phyloP scores from a whole-genome alignment of 225 moss, liverwort and hornwort genomes.

The Physcomitrium patens region DNA sequence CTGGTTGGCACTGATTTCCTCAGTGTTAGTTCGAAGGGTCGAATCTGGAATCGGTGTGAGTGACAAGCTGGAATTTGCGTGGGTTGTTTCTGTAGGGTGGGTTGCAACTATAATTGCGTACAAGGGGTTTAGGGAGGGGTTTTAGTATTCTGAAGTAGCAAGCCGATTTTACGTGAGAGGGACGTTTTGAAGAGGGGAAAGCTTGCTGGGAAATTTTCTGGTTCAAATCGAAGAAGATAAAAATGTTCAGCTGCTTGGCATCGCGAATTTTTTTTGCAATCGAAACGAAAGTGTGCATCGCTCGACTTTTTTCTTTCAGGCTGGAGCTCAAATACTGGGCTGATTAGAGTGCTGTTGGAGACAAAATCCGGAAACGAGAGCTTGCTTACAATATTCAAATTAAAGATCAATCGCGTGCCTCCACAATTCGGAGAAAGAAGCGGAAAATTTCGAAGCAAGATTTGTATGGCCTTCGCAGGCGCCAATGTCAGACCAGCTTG shows the following conservation, averaged over 20 bases:
- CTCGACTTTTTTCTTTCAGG: too few species aligned
- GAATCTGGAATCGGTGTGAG: too few species aligned
- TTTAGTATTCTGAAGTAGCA: too few species aligned
- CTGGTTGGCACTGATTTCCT: too few species aligned
- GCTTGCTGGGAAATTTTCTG: neutral
- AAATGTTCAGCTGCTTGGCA: neutral
- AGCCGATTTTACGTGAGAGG: too few species aligned
- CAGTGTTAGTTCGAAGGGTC: too few species aligned
- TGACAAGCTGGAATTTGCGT: neutral
- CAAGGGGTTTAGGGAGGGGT: neutral
- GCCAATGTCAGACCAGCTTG: constrained; percentile 34
- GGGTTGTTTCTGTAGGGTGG: too few species aligned
- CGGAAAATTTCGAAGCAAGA: neutral
- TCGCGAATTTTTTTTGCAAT: neutral
- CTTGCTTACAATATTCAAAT: neutral
- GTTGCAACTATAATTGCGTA: neutral
- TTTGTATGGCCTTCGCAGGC: constrained; percentile 32
- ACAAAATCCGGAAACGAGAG: too few species aligned
- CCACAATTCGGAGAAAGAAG: too few species aligned
- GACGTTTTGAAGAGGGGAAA: constrained; percentile 5
- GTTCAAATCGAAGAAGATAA: neutral
- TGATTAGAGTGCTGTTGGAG: too few species aligned
- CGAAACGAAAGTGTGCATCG: too few species aligned
- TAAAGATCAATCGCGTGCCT: neutral
- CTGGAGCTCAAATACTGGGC: too few species aligned